These are phyloP conservation scores for Rossbeevera mucosa DNA, from an alignment of 768 basidiomycete species.

Conservation along the genomic window DNA sequence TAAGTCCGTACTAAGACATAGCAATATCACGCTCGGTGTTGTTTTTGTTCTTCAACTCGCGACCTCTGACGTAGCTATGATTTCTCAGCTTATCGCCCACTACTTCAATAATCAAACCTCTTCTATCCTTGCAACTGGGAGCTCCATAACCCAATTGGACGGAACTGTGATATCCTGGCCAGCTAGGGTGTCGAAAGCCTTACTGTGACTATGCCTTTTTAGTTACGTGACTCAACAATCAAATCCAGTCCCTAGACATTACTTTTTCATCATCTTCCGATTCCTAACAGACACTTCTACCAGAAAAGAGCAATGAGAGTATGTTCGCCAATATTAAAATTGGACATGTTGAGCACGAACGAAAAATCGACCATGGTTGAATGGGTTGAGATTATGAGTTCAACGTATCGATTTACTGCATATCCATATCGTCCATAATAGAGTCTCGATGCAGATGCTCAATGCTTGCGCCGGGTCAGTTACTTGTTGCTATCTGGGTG, in stretches of 20 bases:
- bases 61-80: constrained; percentile 38
- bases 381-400: too few species aligned
- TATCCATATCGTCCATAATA: too few species aligned
- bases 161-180: constrained; percentile 58
- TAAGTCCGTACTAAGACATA: constrained; percentile 49
- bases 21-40: constrained; percentile 56
- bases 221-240: constrained; percentile 46
- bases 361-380: too few species aligned
- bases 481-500: too few species aligned
- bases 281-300: too few species aligned
- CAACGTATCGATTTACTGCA: too few species aligned
- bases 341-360: too few species aligned
- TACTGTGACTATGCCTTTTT: constrained; percentile 59
- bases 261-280: constrained; percentile 52
- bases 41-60: constrained; percentile 50
- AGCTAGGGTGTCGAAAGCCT: constrained; percentile 55
- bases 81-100: constrained; percentile 63
- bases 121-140: constrained; percentile 54
- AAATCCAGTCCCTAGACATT: constrained; percentile 59
- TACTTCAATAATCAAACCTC: constrained; percentile 63
- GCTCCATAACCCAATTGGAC: constrained; percentile 54
- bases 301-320: constrained; percentile 32
- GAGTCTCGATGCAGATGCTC: too few species aligned
- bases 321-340: too few species aligned
- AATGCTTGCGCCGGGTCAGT: too few species aligned